Conservation (phyloP, 75 land plant genomes). For the Pinus tabuliformis region DNA sequence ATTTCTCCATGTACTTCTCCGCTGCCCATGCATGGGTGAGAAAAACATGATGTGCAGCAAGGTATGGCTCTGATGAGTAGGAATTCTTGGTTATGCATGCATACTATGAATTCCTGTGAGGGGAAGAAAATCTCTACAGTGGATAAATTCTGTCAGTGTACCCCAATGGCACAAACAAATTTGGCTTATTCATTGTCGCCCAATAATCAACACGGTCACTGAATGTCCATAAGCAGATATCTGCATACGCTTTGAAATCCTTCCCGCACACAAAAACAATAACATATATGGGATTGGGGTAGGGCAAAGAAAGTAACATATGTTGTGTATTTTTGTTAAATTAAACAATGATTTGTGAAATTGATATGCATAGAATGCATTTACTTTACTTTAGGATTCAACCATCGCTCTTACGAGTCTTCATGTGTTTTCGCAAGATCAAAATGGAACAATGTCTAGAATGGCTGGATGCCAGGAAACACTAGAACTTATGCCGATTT, state of each 20-base stretch:
- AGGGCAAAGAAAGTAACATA: neutral
- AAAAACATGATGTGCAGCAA: slow-evolving; percentile 27
- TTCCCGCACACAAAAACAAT: slow-evolving; percentile 7
- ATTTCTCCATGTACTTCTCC: slow-evolving; percentile 12
- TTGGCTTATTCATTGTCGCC: slow-evolving; percentile 39
- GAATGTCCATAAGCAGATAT: slow-evolving; percentile 16
- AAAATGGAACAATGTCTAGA: slow-evolving; percentile 46
- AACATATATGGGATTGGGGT: neutral
- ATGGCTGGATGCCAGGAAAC: slow-evolving; percentile 43
- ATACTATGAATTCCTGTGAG: neutral
- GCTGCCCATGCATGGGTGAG: slow-evolving; percentile 35
- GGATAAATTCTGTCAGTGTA: slow-evolving; percentile 14
- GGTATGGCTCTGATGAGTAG: slow-evolving; percentile 13
- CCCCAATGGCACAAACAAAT: slow-evolving; percentile 11
- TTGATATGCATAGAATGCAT: neutral
- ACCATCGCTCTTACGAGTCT: slow-evolving; percentile 55
- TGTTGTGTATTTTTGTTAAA: slow-evolving; percentile 33
- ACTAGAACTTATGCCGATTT: too few relatives aligned
- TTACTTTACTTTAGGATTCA: slow-evolving; percentile 55
- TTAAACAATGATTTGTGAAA: neutral
- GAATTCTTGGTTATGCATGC: too few relatives aligned
- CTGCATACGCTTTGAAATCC: slow-evolving; percentile 20
- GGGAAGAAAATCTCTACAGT: slow-evolving; percentile 21
- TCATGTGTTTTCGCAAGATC: slow-evolving; percentile 61
- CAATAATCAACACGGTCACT: slow-evolving; percentile 34